A percentile compares a stretch with the other conserved stretches of the same genome.
These are phyloP conservation scores for Calonectria pseudoreteaudii DNA, from an alignment of 2,329 filamentous ascomycete genomes.

Conservation along the genomic window DNA sequence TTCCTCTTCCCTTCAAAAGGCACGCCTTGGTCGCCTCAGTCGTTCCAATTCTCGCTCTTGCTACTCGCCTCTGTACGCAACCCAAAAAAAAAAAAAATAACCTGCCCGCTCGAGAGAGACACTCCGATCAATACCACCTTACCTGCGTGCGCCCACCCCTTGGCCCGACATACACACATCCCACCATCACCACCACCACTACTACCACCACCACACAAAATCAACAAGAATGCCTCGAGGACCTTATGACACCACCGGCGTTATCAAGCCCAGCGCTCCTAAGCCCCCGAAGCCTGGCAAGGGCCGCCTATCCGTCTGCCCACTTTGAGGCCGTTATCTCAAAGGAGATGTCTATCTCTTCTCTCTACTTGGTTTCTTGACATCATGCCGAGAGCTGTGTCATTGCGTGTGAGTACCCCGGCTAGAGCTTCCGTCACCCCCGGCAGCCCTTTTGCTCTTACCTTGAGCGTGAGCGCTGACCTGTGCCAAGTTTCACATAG, in stretches of 20 bases:
- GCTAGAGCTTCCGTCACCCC: neutral
- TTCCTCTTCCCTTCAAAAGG: conserved; percentile 1
- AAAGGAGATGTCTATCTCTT: neutral
- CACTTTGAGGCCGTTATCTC: conserved; percentile 25
- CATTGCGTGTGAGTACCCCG: conserved; percentile 29
- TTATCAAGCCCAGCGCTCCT: conserved; percentile 50
- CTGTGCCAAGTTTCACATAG: conserved; percentile 30
- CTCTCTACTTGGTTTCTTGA: conserved; percentile 1
- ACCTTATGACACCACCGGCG: conserved; percentile 53
- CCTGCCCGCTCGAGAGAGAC: neutral
- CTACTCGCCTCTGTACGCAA: neutral
- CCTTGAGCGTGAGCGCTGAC: conserved; percentile 11
- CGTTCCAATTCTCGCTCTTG: conserved; percentile 13
- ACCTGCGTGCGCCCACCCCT: conserved; percentile 8
- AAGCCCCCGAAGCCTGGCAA: conserved; percentile 50
- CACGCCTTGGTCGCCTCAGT: conserved; percentile 1
- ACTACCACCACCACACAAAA: conserved; percentile 16
- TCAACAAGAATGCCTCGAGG: conserved; percentile 48
- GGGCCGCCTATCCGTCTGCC: conserved; percentile 24
- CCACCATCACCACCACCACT: conserved; percentile 3
- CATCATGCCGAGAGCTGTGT: conserved; percentile 32
- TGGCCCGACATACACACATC: conserved; percentile 12
- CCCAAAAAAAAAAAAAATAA: neutral
- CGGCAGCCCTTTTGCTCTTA: neutral
- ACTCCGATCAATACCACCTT: conserved; percentile 5